These are phyloP conservation scores for Cladosporium sp. DNA, from an alignment of 2,329 filamentous ascomycete species.

Conservation along the genomic window DNA sequence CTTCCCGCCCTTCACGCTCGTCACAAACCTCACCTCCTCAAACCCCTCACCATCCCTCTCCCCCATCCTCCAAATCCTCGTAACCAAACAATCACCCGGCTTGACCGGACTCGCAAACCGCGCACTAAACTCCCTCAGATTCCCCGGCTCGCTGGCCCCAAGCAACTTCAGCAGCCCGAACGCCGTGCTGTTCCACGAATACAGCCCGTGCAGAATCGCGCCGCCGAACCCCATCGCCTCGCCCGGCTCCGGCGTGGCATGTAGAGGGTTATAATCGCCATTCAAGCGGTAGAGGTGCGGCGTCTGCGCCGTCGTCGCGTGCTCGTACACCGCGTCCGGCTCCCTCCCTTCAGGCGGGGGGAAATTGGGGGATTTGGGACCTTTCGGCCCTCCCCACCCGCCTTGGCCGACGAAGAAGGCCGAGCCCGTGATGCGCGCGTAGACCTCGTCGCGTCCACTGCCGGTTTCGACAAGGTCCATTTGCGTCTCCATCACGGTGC, in stretches of 20 bases:
- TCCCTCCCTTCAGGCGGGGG: constrained; percentile 68
- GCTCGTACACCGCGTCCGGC: constrained; percentile 66
- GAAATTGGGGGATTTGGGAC: constrained; percentile 71
- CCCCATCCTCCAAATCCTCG: constrained; percentile 76
- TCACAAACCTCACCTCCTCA: constrained; percentile 80
- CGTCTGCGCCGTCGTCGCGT: constrained; percentile 68
- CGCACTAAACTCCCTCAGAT: constrained; percentile 84
- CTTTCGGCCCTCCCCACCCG: constrained; percentile 87
- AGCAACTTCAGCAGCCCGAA: constrained; percentile 70
- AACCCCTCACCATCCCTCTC: constrained; percentile 59
- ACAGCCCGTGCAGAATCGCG: constrained; percentile 83
- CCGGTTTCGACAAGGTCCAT: constrained; percentile 68
- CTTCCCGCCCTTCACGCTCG: constrained; percentile 74
- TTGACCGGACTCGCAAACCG: constrained; percentile 81
- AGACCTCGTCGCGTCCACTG: constrained; percentile 67
- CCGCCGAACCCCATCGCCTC: constrained; percentile 89
- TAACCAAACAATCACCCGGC: constrained; percentile 77
- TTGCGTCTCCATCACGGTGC: constrained; percentile 77
- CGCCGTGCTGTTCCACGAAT: constrained; percentile 75
- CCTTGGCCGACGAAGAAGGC: constrained; percentile 78
- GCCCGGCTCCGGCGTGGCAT: constrained; percentile 80
- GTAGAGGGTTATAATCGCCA: constrained; percentile 91
- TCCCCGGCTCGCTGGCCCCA: constrained; percentile 72
- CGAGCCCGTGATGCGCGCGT: constrained; percentile 64
- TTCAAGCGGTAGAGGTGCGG: constrained; percentile 78